phyloP scores from a whole-genome alignment of 2,329 filamentous ascomycete genomes.

The Fragosphaeria purpurea region DNA sequence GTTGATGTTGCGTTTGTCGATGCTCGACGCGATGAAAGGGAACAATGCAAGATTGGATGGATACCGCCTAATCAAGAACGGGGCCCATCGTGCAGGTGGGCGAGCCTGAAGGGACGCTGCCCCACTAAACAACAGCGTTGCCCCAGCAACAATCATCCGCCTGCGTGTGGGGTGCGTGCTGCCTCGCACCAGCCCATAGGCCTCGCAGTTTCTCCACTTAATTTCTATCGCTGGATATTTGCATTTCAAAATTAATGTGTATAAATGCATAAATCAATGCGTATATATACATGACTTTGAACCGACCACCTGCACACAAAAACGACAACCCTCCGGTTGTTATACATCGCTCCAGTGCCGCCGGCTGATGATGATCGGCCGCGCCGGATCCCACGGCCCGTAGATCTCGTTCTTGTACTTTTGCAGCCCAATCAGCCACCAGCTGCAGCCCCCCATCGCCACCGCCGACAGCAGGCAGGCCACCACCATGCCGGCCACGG shows the following conservation, averaged over 20 bases:
- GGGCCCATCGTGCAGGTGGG: conserved; percentile 9
- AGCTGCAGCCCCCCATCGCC: conserved; percentile 86
- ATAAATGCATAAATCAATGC: no score
- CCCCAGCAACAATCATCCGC: conserved; percentile 15
- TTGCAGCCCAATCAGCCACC: conserved; percentile 95
- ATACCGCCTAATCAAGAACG: background rate
- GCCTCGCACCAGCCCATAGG: no score
- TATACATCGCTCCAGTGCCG: conserved; percentile 39
- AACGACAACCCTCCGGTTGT: no score
- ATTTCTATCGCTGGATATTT: no score
- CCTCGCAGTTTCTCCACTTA: no score
- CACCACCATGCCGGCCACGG: conserved; percentile 62
- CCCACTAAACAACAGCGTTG: conserved; percentile 14
- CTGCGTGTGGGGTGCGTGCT: no score
- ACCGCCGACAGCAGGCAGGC: conserved; percentile 65
- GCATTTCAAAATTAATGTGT: no score
- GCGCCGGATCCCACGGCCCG: conserved; percentile 92
- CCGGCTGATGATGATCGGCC: conserved; percentile 70
- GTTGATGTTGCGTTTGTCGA: no score
- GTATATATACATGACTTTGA: no score
- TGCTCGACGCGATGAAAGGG: conserved; percentile 9
- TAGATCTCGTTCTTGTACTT: conserved; percentile 99
- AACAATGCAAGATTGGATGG: background rate
- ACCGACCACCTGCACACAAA: no score
- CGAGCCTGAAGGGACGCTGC: background rate